These are phyloP conservation scores for Cenchrus americanus DNA, from an alignment of 176 grass and related monocot species.

Conservation along the genomic window DNA sequence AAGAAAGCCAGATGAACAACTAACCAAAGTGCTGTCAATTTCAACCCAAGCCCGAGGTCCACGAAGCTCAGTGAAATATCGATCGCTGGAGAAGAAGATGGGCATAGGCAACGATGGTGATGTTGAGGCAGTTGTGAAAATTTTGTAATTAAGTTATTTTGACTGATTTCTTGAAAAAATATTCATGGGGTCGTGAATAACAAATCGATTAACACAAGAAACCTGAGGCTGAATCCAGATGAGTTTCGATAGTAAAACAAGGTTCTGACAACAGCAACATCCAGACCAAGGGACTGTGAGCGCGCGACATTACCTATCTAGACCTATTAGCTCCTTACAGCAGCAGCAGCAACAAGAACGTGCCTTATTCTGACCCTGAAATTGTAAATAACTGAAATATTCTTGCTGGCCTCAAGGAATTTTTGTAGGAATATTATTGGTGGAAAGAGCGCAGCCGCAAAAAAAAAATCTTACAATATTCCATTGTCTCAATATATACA, in stretches of 20 bases:
- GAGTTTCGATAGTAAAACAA: not conserved
- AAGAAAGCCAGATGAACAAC: not conserved
- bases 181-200: not conserved
- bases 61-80: not conserved
- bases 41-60: no score
- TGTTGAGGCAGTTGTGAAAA: not conserved
- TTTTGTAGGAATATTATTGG: not conserved
- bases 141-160: not conserved
- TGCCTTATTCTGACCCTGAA: not conserved
- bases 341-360: not conserved
- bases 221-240: not conserved
- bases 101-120: not conserved
- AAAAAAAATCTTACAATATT: not conserved
- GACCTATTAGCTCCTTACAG: not conserved
- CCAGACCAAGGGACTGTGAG: not conserved
- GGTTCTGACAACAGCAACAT: not conserved
- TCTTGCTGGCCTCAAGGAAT: not conserved
- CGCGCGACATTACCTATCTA: no score
- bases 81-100: not conserved
- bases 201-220: not conserved
- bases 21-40: not conserved
- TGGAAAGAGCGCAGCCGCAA: not conserved
- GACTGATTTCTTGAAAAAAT: not conserved
- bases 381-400: not conserved
- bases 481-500: not conserved